Evolutionary conservation across 495 filamentous ascomycete species (phyloP), one percentile per base, ranked within the genome.

Genomic region (Umbilicaria muhlenbergii): DNA sequence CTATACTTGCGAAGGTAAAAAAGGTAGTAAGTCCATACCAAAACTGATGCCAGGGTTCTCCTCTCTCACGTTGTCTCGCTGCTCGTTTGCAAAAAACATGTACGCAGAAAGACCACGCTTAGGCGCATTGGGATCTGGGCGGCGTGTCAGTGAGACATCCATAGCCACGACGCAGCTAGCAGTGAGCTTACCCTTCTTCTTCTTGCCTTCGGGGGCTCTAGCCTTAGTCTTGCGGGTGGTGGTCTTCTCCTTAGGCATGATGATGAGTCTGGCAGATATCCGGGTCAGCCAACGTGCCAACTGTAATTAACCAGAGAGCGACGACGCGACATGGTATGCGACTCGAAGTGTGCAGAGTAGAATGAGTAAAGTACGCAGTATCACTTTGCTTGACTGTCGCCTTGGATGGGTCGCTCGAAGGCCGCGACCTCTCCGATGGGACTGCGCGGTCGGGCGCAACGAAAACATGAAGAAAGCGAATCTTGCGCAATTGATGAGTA

Each of bases 11-110:
- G 12, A 15, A 32, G 39, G 47, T 38, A 48, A 21, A 5, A 21
- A 39, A 38, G 4, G 5, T 1, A 24, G 33, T 14, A 36, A 18
- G 18, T 38, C 52, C 71, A 48, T 80, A 94, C 86, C 91, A 65
- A 99, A 99, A 45, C 78, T 78, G 68, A 99, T 94, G 45, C 89
- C 89, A 5, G 92, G 89, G 73, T 99, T 96, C 66, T 99, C 91
- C 59, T 92, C 84, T 57, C 89, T 83, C 53, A 99, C 91, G 62
- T 91, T 93, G 53, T 96, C 91, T 53, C 91, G 87, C 64, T 94
- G 83, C 62, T 96, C 92, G 56, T 96, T 96, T 74, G 91, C 91
- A 61, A 99, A 99, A 78, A 96, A 99, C 91, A 99, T 99, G 77
- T 99, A 99, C 41, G 92, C 91, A 16, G 91, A 99, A 39, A 99